Conservation (phyloP, 495 filamentous ascomycete species). For the Tuber borchii region DNA sequence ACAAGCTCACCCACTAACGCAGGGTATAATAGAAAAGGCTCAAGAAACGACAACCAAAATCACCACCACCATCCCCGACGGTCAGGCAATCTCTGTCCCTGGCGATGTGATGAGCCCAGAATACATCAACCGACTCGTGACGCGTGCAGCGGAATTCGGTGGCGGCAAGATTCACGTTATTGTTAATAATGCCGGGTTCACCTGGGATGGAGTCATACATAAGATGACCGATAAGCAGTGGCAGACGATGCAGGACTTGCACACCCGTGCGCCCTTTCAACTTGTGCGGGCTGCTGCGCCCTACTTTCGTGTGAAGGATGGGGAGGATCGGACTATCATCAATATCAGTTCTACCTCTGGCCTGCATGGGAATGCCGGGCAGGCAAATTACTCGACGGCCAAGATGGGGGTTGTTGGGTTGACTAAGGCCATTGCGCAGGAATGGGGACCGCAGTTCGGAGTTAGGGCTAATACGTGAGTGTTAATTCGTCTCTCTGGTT, state of each 20-base stretch:
- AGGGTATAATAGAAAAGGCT: conserved; percentile 50
- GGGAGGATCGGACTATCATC: conserved; percentile 68
- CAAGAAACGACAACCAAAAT: conserved; percentile 57
- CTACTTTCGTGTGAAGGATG: conserved; percentile 80
- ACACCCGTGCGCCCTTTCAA: conserved; percentile 76
- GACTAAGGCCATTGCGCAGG: conserved; percentile 81
- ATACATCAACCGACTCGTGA: conserved; percentile 63
- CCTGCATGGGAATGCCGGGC: conserved; percentile 75
- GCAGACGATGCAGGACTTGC: conserved; percentile 74
- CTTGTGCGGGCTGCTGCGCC: conserved; percentile 70
- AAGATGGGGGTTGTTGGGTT: conserved; percentile 75
- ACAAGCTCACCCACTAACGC: conserved; percentile 20
- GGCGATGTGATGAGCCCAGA: conserved; percentile 65
- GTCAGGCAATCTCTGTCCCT: conserved; percentile 60
- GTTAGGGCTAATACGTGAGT: conserved; percentile 65
- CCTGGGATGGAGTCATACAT: conserved; percentile 86
- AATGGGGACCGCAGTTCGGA: conserved; percentile 81
- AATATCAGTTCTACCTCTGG: conserved; percentile 76
- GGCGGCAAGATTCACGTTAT: conserved; percentile 80
- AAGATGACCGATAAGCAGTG: conserved; percentile 91
- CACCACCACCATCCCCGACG: conserved; percentile 50
- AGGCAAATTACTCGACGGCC: conserved; percentile 76
- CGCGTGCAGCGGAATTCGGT: conserved; percentile 70
- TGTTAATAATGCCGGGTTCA: conserved; percentile 76
- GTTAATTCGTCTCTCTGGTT: too few relatives aligned